Percentiles rank a stretch among this genome's conserved stretches.
Conservation (phyloP, 2,329 filamentous ascomycete genomes). For the Gyromitra esculenta region DNA sequence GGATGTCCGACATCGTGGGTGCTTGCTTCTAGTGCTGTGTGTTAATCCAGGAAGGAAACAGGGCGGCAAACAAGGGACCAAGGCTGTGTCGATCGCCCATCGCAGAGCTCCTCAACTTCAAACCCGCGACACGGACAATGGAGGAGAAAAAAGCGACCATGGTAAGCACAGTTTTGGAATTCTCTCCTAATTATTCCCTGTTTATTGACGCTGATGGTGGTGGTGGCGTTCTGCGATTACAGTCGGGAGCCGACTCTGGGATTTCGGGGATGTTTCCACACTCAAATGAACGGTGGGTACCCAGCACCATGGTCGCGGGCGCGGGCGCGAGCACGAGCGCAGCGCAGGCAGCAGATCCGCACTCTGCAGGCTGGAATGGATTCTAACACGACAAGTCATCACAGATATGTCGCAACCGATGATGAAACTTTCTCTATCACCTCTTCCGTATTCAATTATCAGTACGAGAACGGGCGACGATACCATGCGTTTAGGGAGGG, state of each 20-base stretch:
- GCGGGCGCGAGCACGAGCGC: not conserved
- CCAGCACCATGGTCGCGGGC: constrained; percentile 8
- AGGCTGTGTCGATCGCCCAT: constrained; percentile 3
- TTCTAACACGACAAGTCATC: constrained; percentile 3
- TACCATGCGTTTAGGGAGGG: constrained; percentile 66
- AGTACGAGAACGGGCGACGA: constrained; percentile 64
- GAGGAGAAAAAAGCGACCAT: constrained; percentile 29
- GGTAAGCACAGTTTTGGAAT: constrained; percentile 18
- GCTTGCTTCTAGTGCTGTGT: not conserved
- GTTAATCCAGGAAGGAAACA: constrained; percentile 11
- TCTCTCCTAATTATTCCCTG: not conserved
- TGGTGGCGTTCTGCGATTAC: not conserved
- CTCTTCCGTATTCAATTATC: constrained; percentile 62
- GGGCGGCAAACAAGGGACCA: not conserved
- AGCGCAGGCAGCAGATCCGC: too few relatives aligned
- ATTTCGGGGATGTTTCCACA: constrained; percentile 42
- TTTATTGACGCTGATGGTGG: constrained; percentile 1
- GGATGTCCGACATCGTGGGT: constrained; percentile 25
- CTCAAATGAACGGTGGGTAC: constrained; percentile 19
- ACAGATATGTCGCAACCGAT: constrained; percentile 48
- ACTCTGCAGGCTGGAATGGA: not conserved
- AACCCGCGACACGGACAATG: constrained; percentile 11
- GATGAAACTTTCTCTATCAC: constrained; percentile 48
- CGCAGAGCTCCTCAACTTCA: constrained; percentile 7
- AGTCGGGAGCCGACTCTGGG: constrained; percentile 34